A percentile compares a stretch with the other conserved stretches of the same genome.
These are phyloP conservation scores for Mycosarcoma mackinlayi DNA, from an alignment of 1,284 basidiomycete genomes.

Conservation along the genomic window DNA sequence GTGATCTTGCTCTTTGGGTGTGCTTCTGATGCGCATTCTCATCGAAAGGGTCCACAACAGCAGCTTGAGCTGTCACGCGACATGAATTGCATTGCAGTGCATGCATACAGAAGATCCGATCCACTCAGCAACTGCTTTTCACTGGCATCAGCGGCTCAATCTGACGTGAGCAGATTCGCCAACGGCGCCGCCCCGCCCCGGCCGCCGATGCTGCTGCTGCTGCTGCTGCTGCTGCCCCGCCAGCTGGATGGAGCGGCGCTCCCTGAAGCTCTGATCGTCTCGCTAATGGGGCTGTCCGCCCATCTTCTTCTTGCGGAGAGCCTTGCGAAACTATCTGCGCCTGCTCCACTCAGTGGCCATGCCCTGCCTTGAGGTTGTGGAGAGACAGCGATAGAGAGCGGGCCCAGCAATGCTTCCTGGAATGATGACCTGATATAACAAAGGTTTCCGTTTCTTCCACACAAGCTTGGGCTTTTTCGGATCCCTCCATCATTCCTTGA, in stretches of 20 bases:
- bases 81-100: neutral
- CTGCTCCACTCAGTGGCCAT: no score
- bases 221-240: neutral
- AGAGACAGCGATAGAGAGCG: neutral
- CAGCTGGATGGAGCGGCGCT: no score
- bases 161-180: slow-evolving; percentile 23
- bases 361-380: neutral
- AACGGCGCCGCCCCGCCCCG: no score
- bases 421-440: neutral
- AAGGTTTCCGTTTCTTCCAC: no score
- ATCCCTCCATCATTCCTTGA: neutral
- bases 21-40: neutral
- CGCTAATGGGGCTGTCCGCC: neutral
- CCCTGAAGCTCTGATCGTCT: no score
- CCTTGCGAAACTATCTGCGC: no score
- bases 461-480: no score
- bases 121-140: no score
- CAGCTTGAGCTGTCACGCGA: slow-evolving; percentile 12
- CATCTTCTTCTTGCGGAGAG: no score
- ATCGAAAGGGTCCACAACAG: neutral
- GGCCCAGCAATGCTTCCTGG: neutral
- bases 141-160: slow-evolving; percentile 2
- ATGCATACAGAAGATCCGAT: no score
- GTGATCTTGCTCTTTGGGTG: neutral
- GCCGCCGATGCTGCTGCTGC: neutral